Evolutionary conservation across 2,329 filamentous ascomycete genomes (phyloP).

Genomic region (Talaromyces pinophilus): DNA sequence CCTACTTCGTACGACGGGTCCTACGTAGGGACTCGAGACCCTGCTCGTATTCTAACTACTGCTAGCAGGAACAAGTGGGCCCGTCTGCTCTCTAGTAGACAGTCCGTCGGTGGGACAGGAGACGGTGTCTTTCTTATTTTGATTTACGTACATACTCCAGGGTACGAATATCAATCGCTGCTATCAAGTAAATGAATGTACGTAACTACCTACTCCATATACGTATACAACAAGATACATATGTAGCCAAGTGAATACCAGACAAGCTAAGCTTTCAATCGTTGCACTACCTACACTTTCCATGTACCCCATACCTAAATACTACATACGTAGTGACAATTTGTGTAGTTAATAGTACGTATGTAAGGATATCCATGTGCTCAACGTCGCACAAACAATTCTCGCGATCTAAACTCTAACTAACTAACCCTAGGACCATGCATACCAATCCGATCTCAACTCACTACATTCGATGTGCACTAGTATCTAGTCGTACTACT

Average conservation of each 20-base stretch:
- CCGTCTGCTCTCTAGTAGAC: neutral
- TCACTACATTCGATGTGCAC: neutral
- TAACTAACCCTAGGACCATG: neutral
- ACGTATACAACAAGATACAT: neutral
- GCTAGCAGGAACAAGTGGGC: neutral
- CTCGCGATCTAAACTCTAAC: neutral
- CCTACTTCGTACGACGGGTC: neutral
- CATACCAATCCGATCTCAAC: conserved; percentile 2
- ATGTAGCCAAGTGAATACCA: neutral
- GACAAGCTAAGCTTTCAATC: neutral
- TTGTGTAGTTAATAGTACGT: neutral
- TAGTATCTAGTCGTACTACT: conserved; percentile 2
- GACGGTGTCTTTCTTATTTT: conserved; percentile 2
- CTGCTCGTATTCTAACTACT: neutral
- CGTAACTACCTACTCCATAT: neutral
- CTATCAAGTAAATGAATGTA: neutral
- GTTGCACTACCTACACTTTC: neutral
- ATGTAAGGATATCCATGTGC: conserved; percentile 10
- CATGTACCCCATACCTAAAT: neutral
- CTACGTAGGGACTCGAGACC: neutral
- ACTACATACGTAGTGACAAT: neutral
- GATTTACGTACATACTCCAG: neutral
- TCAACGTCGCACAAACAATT: neutral
- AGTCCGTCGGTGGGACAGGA: neutral
- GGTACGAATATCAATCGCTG: neutral